Evolutionary conservation across 1,139 yeast species (phyloP), one percentile per base, ranked within the genome.

Genomic region (Spencermartinsiella ligniputridi): DNA sequence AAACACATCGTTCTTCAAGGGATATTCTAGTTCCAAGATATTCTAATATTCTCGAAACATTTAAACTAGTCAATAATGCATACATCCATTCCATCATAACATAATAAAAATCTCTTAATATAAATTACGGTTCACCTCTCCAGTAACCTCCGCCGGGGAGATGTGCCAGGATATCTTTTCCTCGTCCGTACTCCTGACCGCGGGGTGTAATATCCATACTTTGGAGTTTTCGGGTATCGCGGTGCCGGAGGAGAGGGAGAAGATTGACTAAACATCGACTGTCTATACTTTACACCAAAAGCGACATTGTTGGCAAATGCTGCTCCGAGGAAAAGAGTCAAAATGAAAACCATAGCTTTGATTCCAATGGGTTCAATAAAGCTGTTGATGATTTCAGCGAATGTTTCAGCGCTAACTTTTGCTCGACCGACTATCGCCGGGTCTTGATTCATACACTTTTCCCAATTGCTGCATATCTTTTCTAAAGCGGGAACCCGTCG

Each of bases 401-500:
- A 74, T 0, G 94, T 78, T 57, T 83, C 90, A 0, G 95, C 95
- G 0, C 89, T 78, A 24, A 89, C 77, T 53, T 78, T 74, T 2
- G 94, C 86, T 39, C 79, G 75, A 3, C 92, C 94, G n/a, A 89
- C 78, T 5, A 78, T 70, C 35, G 78, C 76, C 12, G 96, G 96
- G 55, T 90, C 95, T 49, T 88, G 72, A 55, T 81, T 79, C 95
- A 86, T 89, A 63, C 98, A 92, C 50, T 74, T 76, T 50, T 79
- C 83, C 95, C 96, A 87, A 35, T 70, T 69, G 25, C 75, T 70
- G 63, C 98, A 92, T 16, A 78, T 72, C n/a, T 68, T 64, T 53
- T 84, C 89, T 22, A 89, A 64, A 0, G 89, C 92, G 1, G 96
- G 96, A 1, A 76, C 78, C 8, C 75, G 68, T 49, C 60, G 56